phyloP scores from a whole-genome alignment of 1,139 yeast genomes.

The Yamadazyma songkhlaensis region DNA sequence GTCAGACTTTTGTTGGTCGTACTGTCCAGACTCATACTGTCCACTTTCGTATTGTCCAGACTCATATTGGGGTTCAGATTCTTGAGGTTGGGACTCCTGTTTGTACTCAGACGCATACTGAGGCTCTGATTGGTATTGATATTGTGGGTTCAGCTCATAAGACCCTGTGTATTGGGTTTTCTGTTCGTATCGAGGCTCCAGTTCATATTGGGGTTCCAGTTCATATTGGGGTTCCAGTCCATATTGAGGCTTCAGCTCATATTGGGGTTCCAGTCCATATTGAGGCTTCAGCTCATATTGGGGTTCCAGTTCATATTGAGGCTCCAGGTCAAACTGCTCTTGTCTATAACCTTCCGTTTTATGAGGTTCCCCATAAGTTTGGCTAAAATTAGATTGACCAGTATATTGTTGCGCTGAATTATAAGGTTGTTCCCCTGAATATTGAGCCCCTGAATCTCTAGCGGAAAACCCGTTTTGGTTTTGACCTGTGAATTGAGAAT shows the following conservation, averaged over 20 bases:
- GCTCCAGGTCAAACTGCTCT: no score
- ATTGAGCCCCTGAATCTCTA: slow-evolving; percentile 3
- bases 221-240: no score
- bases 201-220: slow-evolving; percentile 5
- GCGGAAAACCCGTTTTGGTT: not conserved
- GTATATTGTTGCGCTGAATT: slow-evolving; percentile 1
- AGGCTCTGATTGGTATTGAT: not conserved
- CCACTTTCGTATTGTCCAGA: no score
- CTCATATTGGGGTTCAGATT: not conserved
- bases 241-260: no score
- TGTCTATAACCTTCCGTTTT: not conserved
- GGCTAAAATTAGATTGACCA: not conserved
- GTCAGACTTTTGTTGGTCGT: no score
- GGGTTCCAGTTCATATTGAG: no score
- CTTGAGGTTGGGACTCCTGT: not conserved
- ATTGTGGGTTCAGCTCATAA: not conserved
- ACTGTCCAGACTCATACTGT: no score
- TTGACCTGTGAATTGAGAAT: slow-evolving; percentile 1
- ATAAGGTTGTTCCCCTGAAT: slow-evolving; percentile 1
- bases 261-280: no score
- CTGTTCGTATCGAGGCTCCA: no score
- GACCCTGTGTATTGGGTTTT: no score
- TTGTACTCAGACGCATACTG: slow-evolving; percentile 2
- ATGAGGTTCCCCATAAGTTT: no score
- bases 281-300: no score